Base-by-base conservation (phyloP, 1,139 yeast genomes). In the Pichia norvegensis region DNA sequence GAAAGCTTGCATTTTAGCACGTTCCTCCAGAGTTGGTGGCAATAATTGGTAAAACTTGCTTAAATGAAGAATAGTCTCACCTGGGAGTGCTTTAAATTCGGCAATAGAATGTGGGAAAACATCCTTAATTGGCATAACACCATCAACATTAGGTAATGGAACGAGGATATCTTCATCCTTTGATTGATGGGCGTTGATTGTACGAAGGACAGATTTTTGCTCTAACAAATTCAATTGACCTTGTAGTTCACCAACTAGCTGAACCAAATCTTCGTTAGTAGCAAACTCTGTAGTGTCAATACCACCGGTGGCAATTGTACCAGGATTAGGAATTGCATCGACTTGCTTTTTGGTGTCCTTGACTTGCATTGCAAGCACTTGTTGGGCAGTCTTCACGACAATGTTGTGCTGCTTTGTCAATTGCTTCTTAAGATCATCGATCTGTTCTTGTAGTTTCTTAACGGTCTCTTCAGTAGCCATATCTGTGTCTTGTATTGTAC, bases 221-320 rank as follows among this genome's bases (percentile, higher is more conserved):
- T 84, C 94, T 31, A 82, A 64, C 16, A 68, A 67, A 45, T 85
- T 94, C 56, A 90, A 71, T 65, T 90, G 97, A 6, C 85, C 83
- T 64, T 88, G 97, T 49, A 90, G 67, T 62, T 90, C 97, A 7
- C 88, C 88, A 13, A 88, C 97, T 41, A 86, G 66, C 57, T 84
- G 87, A 1, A 85, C 86, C 19, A 90, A 68, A 58, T 90, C 97
- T 48, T 85, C 95, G 55, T 85, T 82, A 14, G 88, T 79, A 35
- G 81, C 84, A 51, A 73, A 81, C 51, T 84, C 90, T 4, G 75
- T 65, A 13, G 79, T 57, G 52, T 79, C 85, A 21, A 74, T 27
- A 4, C 53, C 36, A 33, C 60, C 53, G 10, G 50, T 52, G 3
- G 48, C 33, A 3, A 48, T 43, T 4, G 49, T 22, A 2, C 49